These are phyloP conservation scores for Boletales sp. DNA, from an alignment of 768 basidiomycete genomes.

Conservation along the genomic window DNA sequence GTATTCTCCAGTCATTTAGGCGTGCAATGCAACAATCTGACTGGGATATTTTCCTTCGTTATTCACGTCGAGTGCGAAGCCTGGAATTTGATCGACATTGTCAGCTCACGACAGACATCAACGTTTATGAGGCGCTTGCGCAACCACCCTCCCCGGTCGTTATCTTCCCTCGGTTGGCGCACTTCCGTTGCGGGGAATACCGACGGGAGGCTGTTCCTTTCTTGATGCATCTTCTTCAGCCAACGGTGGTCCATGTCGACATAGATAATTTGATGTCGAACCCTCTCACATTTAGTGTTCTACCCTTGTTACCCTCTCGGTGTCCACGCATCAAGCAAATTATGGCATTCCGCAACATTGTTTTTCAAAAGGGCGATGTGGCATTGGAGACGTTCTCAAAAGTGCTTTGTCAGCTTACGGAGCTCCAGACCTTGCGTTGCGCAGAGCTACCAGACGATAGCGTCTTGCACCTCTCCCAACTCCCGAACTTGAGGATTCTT, in stretches of 20 bases:
- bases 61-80: slow-evolving; percentile 29
- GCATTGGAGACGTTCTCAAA: slow-evolving; percentile 23
- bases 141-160: slow-evolving; percentile 12
- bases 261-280: slow-evolving; percentile 29
- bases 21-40: slow-evolving; percentile 21
- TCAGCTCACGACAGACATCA: slow-evolving; percentile 16
- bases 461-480: slow-evolving; percentile 18
- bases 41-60: slow-evolving; percentile 28
- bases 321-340: slow-evolving; percentile 26
- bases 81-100: slow-evolving; percentile 30
- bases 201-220: slow-evolving; percentile 22
- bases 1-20: slow-evolving; percentile 16
- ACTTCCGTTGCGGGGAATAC: slow-evolving; percentile 27
- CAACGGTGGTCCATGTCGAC: slow-evolving; percentile 25
- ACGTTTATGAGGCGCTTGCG: slow-evolving; percentile 18
- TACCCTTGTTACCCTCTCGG: slow-evolving; percentile 17
- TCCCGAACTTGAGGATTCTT: slow-evolving; percentile 21
- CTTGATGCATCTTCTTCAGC: slow-evolving; percentile 22
- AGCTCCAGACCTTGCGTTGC: slow-evolving; percentile 24
- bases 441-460: slow-evolving; percentile 25
- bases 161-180: slow-evolving; percentile 24
- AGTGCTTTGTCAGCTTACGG: slow-evolving; percentile 19
- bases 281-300: slow-evolving; percentile 13
- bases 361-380: slow-evolving; percentile 22
- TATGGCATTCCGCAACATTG: slow-evolving; percentile 28